Evolutionary conservation across 306 rosid genomes (phyloP), one percentile per base, ranked within the genome.

Genomic region (Vigna radiata): DNA sequence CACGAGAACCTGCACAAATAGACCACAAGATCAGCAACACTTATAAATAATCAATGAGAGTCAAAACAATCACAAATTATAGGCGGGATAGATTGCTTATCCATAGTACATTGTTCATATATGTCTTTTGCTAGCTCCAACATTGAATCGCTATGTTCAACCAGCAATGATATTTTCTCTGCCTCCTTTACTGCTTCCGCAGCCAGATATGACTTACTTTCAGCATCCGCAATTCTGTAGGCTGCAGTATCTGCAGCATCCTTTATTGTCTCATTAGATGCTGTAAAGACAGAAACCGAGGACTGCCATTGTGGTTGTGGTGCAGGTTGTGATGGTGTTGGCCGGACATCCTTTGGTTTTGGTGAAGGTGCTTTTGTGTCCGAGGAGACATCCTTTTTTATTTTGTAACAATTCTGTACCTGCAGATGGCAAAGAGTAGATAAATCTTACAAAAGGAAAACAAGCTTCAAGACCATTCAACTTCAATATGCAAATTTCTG

Each of bases 211-310:
- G 90, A 80, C 73, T 89, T 91, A 75, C 80, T 81, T 60, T 94
- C 96, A 0, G 97, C 97, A 12, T 88, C 96, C 2, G 94, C 96
- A 41, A 94, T 78, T 72, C 85, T 79, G 49, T 79, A 83, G 48
- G 98, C 97, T 69, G 92, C 87, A 36, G 58, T 46, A 31, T 84
- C 88, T 8, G 92, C 85, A 0, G 87, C 91, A 48, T 89, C 94
- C 76, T 77, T 77, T 60, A 83, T 65, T 8, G 81, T 81, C 19
- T 83, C 92, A 27, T 73, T 58, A 59, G 75, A 61, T 31, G 83
- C 21, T 74, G n/a, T 56, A 27, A 73, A 27, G 50, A 31, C 73
- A 53, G 79, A 76, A 17, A 82, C 68, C 62, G 79, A 86, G 1
- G 75, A 65, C n/a, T 80, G 80, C 25, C 52, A 31, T 37, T 81